phyloP scores from a whole-genome alignment of 106 monocot species.

The Hemerocallis citrina region DNA sequence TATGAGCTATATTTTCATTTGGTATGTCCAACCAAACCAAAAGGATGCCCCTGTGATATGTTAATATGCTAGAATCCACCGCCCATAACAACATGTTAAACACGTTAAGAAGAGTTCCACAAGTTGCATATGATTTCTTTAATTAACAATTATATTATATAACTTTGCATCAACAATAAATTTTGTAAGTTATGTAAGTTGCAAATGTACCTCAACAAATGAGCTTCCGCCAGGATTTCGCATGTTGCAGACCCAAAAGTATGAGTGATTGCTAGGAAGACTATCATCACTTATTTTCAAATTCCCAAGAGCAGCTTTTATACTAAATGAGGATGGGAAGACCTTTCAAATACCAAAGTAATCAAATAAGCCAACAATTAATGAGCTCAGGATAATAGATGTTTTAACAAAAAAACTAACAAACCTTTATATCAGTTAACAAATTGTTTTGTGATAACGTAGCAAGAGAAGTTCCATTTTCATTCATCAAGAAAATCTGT shows the following conservation, averaged over 20 bases:
- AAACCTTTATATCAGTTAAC: constrained; percentile 85
- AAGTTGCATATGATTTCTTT: background rate
- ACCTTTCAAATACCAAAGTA: constrained; percentile 39
- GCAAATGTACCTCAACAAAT: constrained; percentile 83
- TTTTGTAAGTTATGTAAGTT: constrained; percentile 5
- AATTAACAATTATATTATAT: background rate
- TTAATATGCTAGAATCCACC: no score
- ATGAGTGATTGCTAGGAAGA: constrained; percentile 63
- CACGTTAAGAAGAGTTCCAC: background rate
- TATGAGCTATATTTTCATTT: no score
- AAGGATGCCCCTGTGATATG: no score
- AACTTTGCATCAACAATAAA: background rate
- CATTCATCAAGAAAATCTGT: constrained; percentile 85
- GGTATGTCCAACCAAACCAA: no score
- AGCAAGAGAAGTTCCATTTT: constrained; percentile 59
- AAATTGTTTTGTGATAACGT: constrained; percentile 88
- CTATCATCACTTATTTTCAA: constrained; percentile 98
- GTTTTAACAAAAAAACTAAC: constrained; percentile 1
- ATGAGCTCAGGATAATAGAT: background rate
- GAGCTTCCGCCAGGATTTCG: constrained; percentile 92
- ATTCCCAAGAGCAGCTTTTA: constrained; percentile 97
- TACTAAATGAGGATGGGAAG: constrained; percentile 86
- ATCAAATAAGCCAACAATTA: background rate
- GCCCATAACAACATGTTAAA: no score
- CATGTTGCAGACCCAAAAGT: constrained; percentile 98